Evolutionary conservation across 1,139 yeast genomes (phyloP).

Genomic region (Pneumocystis murina): DNA sequence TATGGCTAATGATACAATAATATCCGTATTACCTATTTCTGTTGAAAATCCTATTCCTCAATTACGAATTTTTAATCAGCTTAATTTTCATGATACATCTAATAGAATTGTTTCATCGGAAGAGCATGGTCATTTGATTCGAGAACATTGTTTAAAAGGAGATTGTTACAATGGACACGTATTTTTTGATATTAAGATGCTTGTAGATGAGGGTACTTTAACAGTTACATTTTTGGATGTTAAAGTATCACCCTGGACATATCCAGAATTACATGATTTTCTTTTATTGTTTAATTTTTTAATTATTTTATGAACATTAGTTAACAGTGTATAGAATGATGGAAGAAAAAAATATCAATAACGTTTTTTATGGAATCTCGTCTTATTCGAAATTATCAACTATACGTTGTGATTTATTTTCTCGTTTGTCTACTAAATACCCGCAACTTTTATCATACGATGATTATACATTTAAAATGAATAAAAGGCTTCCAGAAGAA

Average conservation of each 20-base stretch:
- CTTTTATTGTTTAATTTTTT: background rate
- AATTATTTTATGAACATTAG: background rate
- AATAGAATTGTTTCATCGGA: background rate
- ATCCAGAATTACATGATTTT: background rate
- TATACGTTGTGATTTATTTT: background rate
- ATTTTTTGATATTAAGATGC: background rate
- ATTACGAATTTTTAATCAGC: background rate
- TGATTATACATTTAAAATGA: background rate
- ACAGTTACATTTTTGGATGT: background rate
- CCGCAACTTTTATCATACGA: background rate
- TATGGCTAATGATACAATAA: background rate
- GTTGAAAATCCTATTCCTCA: background rate
- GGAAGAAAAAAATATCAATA: background rate
- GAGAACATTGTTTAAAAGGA: background rate
- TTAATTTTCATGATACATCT: background rate
- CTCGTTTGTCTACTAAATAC: background rate
- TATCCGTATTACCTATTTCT: background rate
- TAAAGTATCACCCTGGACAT: background rate
- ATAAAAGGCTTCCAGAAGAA: background rate
- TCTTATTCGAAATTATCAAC: background rate
- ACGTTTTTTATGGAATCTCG: background rate
- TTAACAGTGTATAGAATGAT: background rate
- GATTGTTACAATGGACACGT: background rate
- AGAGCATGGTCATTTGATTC: background rate
- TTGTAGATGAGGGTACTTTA: background rate